phyloP scores from a whole-genome alignment of 495 filamentous ascomycete species.

The Darksidea phi region DNA sequence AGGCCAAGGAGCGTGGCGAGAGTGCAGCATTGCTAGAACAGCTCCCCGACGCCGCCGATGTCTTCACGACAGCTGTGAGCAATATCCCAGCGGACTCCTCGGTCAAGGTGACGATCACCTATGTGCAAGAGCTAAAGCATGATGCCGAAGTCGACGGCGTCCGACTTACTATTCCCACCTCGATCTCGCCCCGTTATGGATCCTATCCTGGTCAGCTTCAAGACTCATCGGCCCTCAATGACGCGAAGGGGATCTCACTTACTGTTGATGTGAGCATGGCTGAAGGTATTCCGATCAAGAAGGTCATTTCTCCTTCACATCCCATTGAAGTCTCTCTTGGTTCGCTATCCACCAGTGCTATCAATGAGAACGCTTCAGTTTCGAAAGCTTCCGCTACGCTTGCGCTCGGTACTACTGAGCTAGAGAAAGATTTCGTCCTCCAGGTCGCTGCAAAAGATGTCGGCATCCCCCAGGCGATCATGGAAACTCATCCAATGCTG shows the following conservation, averaged over 20 bases:
- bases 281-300: slow-evolving; percentile 53
- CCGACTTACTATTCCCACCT: slow-evolving; percentile 66
- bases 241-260: slow-evolving; percentile 53
- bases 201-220: slow-evolving; percentile 41
- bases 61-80: slow-evolving; percentile 63
- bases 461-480: slow-evolving; percentile 56
- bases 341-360: slow-evolving; percentile 48
- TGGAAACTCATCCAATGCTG: slow-evolving; percentile 63
- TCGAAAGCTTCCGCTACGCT: slow-evolving; percentile 61
- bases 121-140: slow-evolving; percentile 66
- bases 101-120: slow-evolving; percentile 59
- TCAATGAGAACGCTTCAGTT: slow-evolving; percentile 48
- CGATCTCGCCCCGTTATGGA: slow-evolving; percentile 67
- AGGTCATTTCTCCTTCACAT: slow-evolving; percentile 63
- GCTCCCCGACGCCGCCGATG: slow-evolving; percentile 55
- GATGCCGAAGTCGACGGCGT: slow-evolving; percentile 61
- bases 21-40: slow-evolving; percentile 63
- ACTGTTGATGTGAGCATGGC: slow-evolving; percentile 58
- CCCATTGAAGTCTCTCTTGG: slow-evolving; percentile 65
- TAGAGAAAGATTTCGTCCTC: slow-evolving; percentile 55
- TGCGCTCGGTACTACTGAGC: slow-evolving; percentile 47
- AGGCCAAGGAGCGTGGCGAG: slow-evolving; percentile 56
- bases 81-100: slow-evolving; percentile 57
- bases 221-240: slow-evolving; percentile 25
- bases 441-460: slow-evolving; percentile 56